Base-by-base conservation (phyloP, 2,329 filamentous ascomycete species). In the Stachybotrys elegans region DNA sequence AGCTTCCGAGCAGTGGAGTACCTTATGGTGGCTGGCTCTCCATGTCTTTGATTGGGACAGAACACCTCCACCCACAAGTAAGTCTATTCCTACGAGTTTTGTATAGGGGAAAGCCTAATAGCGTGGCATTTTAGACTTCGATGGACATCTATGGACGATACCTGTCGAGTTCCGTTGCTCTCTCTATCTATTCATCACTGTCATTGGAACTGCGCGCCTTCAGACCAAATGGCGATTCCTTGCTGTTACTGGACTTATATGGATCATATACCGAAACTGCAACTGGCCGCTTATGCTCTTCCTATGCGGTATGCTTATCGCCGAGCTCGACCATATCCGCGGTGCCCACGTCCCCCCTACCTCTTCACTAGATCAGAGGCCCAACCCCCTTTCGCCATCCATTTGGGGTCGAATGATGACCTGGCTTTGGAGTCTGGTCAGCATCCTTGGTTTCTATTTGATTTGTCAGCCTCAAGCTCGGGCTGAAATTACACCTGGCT, bases 61-160 rank as follows among this genome's bases (percentile, higher is more conserved):
- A 22, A 70, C 67, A 47, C 72, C 67, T 14, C 73, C 72, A 43
- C 70, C 64, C 32, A 75, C 68, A 40, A 56, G 66, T 70, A 59
- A 17, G 38, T 29, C 14, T 25, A 16, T 6, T 7, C 34, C 34
- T 3, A 25, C 22, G 14, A 12, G 21, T 17, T 11, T 16, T 25
- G 8, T 8, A 19, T 27, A 4, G 23, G 39, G 19, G 21, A 8
- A 7, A 16, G 43, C 27, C 52, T 62, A 35, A 61, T 51, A 31
- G 40, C 2, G 12, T 27, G n/a, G n/a, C 21, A 23, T n/a, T n/a
- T 7, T 42, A 58, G 66, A 59, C 20, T 78, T 80, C 52, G 76
- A 81, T 52, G 68, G 76, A 20, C 79, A 83, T 48, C 60, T 82
- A 20, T 83, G 79, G 79, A 82, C 79, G 5, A 81, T 83, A 34